Percentiles rank a stretch among this genome's conserved stretches.
Conservation (phyloP, 2,329 filamentous ascomycete genomes). For the Alternaria postmessia region DNA sequence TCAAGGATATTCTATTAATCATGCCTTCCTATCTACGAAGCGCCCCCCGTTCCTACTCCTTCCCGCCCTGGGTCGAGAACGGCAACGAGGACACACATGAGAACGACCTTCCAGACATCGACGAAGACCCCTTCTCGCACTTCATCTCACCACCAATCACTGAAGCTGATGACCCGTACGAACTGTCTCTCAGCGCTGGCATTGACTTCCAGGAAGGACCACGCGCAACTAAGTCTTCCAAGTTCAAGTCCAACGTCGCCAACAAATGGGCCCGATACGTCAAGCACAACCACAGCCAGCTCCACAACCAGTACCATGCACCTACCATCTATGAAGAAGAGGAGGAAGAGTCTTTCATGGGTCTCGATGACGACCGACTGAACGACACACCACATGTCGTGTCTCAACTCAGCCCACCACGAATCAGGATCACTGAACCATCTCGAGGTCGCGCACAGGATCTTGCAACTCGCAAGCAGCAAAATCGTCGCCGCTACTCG, state of each 20-base stretch:
- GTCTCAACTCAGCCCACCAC: slow-evolving; percentile 39
- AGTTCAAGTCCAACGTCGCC: slow-evolving; percentile 51
- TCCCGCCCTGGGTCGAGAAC: slow-evolving; percentile 45
- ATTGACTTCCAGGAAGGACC: slow-evolving; percentile 45
- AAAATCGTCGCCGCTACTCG: slow-evolving; percentile 42
- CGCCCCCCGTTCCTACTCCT: slow-evolving; percentile 44
- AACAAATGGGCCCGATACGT: slow-evolving; percentile 54
- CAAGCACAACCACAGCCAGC: slow-evolving; percentile 43
- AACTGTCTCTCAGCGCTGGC: slow-evolving; percentile 51
- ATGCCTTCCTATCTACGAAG: slow-evolving; percentile 48
- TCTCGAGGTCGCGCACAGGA: slow-evolving; percentile 50
- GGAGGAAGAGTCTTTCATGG: slow-evolving; percentile 50
- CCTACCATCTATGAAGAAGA: slow-evolving; percentile 39
- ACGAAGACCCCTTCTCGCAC: slow-evolving; percentile 55
- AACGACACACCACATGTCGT: slow-evolving; percentile 41
- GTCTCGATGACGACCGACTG: slow-evolving; percentile 47
- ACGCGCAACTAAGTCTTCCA: slow-evolving; percentile 43
- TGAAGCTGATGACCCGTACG: slow-evolving; percentile 53
- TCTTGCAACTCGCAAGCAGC: slow-evolving; percentile 41
- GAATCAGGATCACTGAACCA: slow-evolving; percentile 41
- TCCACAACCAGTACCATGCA: slow-evolving; percentile 46
- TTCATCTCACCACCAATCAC: slow-evolving; percentile 52
- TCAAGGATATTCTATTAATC: slow-evolving; percentile 36
- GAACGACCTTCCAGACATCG: slow-evolving; percentile 49
- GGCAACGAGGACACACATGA: slow-evolving; percentile 30